Conservation (phyloP, 1,284 basidiomycete genomes). For the Cutaneotrichosporon mucoides region DNA sequence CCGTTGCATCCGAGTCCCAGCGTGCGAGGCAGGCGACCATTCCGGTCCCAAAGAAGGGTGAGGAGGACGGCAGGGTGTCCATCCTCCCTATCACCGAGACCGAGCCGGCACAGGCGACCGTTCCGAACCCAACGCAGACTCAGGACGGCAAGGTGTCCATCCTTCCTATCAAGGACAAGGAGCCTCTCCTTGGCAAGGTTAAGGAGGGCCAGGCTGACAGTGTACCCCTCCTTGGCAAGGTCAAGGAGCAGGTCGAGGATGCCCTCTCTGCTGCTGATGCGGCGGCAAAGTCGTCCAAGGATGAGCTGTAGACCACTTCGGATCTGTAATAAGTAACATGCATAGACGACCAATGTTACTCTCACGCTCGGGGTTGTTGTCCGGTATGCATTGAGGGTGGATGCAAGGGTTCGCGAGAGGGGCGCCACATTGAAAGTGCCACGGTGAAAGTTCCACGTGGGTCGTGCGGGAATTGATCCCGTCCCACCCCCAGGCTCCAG, state of each 20-base stretch:
- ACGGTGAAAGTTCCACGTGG: background rate
- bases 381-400: background rate
- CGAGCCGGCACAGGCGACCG: constrained; percentile 10
- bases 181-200: background rate
- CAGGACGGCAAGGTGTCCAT: background rate
- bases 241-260: constrained; percentile 37
- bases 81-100: constrained; percentile 17
- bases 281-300: constrained; percentile 55
- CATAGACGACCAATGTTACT: background rate
- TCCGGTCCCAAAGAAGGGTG: constrained; percentile 22
- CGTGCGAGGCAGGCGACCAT: constrained; percentile 18
- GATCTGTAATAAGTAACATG: background rate
- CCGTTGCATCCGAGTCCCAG: constrained; percentile 2
- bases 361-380: too few relatives aligned
- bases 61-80: background rate
- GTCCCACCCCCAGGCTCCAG: constrained; percentile 2
- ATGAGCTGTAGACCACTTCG: constrained; percentile 2
- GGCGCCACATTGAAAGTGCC: background rate
- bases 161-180: constrained; percentile 17
- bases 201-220: background rate
- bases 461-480: background rate
- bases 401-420: background rate
- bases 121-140: constrained; percentile 25
- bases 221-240: constrained; percentile 27
- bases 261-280: constrained; percentile 62